Conservation (phyloP, 176 grass and related monocot species). For the Saccharum officinarum region DNA sequence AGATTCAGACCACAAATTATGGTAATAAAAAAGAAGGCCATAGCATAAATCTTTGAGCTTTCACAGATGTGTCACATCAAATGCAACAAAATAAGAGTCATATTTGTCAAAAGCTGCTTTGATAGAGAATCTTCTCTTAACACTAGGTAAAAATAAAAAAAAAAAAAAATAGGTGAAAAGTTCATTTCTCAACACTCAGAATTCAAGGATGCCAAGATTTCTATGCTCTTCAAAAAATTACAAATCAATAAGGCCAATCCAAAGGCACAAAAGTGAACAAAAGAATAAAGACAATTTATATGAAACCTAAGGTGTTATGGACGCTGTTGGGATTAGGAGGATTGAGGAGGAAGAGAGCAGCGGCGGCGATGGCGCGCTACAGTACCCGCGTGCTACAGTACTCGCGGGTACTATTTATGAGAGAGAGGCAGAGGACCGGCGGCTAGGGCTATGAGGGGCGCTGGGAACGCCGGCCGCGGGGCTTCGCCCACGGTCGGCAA, state of each 20-base stretch:
- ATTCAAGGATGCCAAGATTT: conserved; percentile 27
- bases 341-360: no score
- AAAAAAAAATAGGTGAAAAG: not conserved
- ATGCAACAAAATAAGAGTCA: not conserved
- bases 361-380: no score
- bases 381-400: no score
- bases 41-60: conserved; percentile 11
- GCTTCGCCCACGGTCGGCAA: no score
- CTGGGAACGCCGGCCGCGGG: no score
- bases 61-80: conserved; percentile 26
- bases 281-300: not conserved
- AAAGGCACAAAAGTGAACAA: not conserved
- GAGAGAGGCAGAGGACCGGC: no score
- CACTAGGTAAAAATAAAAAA: conserved; percentile 7
- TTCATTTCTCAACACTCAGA: not conserved
- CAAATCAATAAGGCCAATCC: not conserved
- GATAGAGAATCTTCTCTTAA: not conserved
- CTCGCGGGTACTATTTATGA: no score
- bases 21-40: not conserved
- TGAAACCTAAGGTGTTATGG: not conserved
- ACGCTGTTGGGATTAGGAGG: no score
- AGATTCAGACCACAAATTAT: not conserved
- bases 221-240: conserved; percentile 13
- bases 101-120: conserved; percentile 13
- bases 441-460: no score